These are phyloP conservation scores for Diaporthe ilicicola DNA, from an alignment of 2,329 filamentous ascomycete genomes.

Conservation along the genomic window DNA sequence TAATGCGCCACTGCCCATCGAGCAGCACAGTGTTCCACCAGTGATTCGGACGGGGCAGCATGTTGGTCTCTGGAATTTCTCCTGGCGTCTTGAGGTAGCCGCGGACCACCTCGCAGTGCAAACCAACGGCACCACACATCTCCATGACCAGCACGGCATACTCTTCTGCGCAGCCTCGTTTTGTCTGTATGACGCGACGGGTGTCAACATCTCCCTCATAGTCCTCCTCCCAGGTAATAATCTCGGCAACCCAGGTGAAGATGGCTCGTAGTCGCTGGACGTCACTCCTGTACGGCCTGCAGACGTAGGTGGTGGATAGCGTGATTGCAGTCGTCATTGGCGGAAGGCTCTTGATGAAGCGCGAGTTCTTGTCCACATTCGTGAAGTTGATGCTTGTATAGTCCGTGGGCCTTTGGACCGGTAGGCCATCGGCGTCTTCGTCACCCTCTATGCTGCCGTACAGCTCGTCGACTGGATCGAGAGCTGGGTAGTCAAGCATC, in stretches of 20 bases:
- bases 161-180: slow-evolving; percentile 86
- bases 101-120: slow-evolving; percentile 85
- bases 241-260: slow-evolving; percentile 97
- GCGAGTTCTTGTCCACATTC: slow-evolving; percentile 94
- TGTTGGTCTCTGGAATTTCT: slow-evolving; percentile 81
- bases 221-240: slow-evolving; percentile 94
- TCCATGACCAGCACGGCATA: slow-evolving; percentile 88
- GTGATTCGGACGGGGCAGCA: slow-evolving; percentile 89
- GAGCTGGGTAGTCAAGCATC: slow-evolving; percentile 89
- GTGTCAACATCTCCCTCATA: slow-evolving; percentile 81
- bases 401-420: slow-evolving; percentile 83
- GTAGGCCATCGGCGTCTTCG: slow-evolving; percentile 84
- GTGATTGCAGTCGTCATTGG: slow-evolving; percentile 82
- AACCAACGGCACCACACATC: slow-evolving; percentile 90
- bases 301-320: slow-evolving; percentile 90
- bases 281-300: slow-evolving; percentile 91
- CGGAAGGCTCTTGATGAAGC: slow-evolving; percentile 86
- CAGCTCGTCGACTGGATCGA: slow-evolving; percentile 90
- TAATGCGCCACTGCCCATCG: slow-evolving; percentile 94
- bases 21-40: slow-evolving; percentile 97
- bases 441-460: slow-evolving; percentile 88
- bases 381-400: slow-evolving; percentile 82
- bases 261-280: slow-evolving; percentile 93
- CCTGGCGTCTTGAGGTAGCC: slow-evolving; percentile 93
- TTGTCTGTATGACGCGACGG: slow-evolving; percentile 82